These are phyloP conservation scores for Sungouiella thailandica DNA, from an alignment of 805 yeast species.

Conservation along the genomic window DNA sequence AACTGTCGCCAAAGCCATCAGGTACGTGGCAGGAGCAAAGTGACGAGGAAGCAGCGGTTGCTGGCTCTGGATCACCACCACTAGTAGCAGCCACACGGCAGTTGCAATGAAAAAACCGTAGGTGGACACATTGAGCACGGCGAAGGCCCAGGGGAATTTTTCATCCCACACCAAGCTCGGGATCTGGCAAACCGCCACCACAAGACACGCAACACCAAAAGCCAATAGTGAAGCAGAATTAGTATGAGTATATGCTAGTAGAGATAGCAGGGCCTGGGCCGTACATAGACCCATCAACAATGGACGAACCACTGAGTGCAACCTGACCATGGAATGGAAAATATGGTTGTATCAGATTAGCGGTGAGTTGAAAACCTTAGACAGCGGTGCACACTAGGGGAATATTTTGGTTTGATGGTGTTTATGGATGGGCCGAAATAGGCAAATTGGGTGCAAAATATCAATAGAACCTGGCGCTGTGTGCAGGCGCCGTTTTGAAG, in stretches of 20 bases:
- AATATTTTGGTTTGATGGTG: conserved; percentile 3
- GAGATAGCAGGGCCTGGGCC: conserved; percentile 9
- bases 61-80: background rate
- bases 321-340: conserved; percentile 5
- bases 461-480: background rate
- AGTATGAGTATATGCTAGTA: conserved; percentile 4
- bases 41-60: background rate
- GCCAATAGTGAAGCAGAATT: background rate
- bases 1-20: conserved; percentile 1
- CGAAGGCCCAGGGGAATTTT: background rate
- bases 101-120: background rate
- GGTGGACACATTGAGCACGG: background rate
- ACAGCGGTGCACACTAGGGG: background rate
- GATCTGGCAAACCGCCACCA: background rate
- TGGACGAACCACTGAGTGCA: conserved; percentile 5
- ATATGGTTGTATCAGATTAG: background rate
- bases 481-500: background rate
- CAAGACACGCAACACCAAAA: background rate
- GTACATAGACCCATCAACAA: conserved; percentile 7
- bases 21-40: background rate
- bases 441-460: conserved; percentile 13
- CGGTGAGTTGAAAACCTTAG: background rate
- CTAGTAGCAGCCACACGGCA: background rate
- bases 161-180: background rate
- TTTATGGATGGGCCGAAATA: conserved; percentile 6